Conservation (phyloP, 164 flowering plant genomes). For the Stephania cephalantha region DNA sequence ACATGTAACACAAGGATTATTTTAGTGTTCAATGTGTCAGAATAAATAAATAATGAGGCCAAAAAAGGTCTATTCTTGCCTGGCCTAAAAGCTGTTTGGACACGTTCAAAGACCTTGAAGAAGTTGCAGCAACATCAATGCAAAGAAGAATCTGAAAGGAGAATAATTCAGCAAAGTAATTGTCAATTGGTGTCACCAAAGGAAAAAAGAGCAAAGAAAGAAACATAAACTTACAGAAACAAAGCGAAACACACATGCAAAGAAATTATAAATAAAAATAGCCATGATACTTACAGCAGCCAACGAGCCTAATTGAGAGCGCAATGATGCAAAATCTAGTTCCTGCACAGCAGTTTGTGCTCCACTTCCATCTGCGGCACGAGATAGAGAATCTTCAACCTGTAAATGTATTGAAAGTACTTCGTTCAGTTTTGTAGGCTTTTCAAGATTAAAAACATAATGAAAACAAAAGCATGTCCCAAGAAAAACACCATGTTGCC, state of each 20-base stretch:
- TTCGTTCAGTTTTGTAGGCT: too few relatives aligned
- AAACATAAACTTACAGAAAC: background rate
- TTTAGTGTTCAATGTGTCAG: background rate
- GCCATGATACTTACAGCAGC: slow-evolving; percentile 54
- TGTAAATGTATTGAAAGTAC: slow-evolving; percentile 15
- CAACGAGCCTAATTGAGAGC: slow-evolving; percentile 82
- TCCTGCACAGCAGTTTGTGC: slow-evolving; percentile 47
- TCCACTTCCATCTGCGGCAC: slow-evolving; percentile 79
- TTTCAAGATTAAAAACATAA: too few relatives aligned
- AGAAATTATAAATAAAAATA: background rate
- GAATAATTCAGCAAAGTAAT: background rate
- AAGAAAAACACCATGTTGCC: too few relatives aligned
- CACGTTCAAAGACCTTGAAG: slow-evolving; percentile 55
- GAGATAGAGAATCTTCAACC: slow-evolving; percentile 87
- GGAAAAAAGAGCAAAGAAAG: background rate
- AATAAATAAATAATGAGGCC: background rate
- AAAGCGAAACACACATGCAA: background rate
- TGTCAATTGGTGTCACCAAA: background rate
- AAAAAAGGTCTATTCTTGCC: slow-evolving; percentile 36
- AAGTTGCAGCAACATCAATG: slow-evolving; percentile 83
- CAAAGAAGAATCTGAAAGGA: slow-evolving; percentile 79
- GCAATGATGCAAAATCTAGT: slow-evolving; percentile 71
- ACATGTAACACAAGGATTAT: too few relatives aligned
- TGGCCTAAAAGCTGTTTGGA: slow-evolving; percentile 79
- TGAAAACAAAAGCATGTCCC: too few relatives aligned